phyloP scores from a whole-genome alignment of 768 basidiomycete genomes.

The Agrocybe praecox region DNA sequence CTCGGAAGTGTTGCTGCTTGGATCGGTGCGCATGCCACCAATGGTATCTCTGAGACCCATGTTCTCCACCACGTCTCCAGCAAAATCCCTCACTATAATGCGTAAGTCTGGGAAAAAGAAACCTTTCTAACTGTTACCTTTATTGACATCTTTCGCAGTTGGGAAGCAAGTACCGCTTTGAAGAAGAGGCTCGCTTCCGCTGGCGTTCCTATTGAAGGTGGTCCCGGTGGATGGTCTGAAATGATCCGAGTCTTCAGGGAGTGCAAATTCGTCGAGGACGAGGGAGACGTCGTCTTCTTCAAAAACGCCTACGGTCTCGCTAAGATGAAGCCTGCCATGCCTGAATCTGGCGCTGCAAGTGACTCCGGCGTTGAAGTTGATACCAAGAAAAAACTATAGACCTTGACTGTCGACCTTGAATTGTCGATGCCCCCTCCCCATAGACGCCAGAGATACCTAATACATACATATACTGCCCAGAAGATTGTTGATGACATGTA shows the following conservation, averaged over 20 bases:
- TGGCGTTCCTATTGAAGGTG: slow-evolving; percentile 66
- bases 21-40: slow-evolving; percentile 83
- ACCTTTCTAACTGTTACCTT: neutral
- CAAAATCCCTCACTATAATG: slow-evolving; percentile 96
- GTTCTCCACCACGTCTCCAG: slow-evolving; percentile 89
- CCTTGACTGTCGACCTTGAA: neutral
- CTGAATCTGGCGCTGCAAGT: slow-evolving; percentile 51
- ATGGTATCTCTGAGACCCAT: slow-evolving; percentile 95
- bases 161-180: slow-evolving; percentile 89
- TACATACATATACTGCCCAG: neutral
- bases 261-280: slow-evolving; percentile 96
- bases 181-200: slow-evolving; percentile 71
- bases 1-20: slow-evolving; percentile 80
- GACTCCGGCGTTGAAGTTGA: slow-evolving; percentile 59
- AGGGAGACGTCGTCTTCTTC: slow-evolving; percentile 89
- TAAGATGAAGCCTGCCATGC: slow-evolving; percentile 63
- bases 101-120: slow-evolving; percentile 40
- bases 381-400: slow-evolving; percentile 33
- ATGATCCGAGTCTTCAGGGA: slow-evolving; percentile 74
- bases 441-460: neutral
- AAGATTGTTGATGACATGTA: neutral
- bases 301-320: slow-evolving; percentile 86
- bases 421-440: neutral
- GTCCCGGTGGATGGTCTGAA: slow-evolving; percentile 81
- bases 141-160: slow-evolving; percentile 41